Base-by-base conservation (phyloP, 1,284 basidiomycete genomes). In the Boletus semigastroideus region DNA sequence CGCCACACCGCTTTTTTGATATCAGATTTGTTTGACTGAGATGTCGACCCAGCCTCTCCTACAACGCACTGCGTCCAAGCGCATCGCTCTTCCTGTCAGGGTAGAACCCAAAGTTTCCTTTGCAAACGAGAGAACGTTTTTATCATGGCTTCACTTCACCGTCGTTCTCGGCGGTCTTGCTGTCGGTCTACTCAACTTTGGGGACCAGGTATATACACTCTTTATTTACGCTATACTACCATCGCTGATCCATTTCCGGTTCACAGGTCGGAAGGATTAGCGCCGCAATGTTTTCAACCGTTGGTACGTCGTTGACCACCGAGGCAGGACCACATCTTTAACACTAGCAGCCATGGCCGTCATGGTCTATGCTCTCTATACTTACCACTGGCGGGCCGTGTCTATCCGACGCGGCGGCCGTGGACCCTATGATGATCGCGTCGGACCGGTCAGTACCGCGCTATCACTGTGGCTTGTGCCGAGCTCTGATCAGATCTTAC, bases 41-140 rank as follows among this genome's bases (percentile, higher is more conserved):
- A 65, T 98, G 97, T 99, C 96, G 17, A 97, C 94, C 50, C 97
- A 98, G 72, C 97, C 97, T 19, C 84, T 99, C 43, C 88, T 99
- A 43, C 96, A 99, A 73, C 87, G 97, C 54, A 97, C 95, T 16
- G 92, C 94, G 3, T 84, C 88, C 46, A 97, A 97, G 76, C 90
- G 94, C 57, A 98, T 98, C 64, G 94, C 94, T 12, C 86, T 98
- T 38, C 94, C 95, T 38, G 86, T 98, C 61, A 84, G 93, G 58
- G 91, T 97, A 48, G 94, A 96, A 72, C 93, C 93, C 42, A 94
- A 96, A 68, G 92, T 94, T 53, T 92, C 93, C 56, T 98, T 97
- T 66, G 95, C 95, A 43, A 97, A 97, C 70, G 93, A 95, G 74
- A 86, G 87, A 52, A 96, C 94, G 4, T 98, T 97, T 74, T 78